Conservation (phyloP, 78 protist species). For the Chrysochromulina parva region DNA sequence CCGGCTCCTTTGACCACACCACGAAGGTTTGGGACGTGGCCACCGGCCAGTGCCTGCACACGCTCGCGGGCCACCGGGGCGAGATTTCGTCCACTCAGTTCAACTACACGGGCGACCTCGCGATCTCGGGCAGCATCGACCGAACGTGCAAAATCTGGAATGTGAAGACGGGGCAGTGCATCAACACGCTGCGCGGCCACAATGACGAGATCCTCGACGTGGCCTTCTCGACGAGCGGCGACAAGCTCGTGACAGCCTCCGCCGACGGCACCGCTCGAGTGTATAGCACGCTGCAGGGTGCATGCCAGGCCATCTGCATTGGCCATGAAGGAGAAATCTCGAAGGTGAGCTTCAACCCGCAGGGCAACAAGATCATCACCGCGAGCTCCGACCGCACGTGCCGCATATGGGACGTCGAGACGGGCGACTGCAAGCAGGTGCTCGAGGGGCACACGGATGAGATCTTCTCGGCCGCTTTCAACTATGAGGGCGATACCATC, state of each 20-base stretch:
- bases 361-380: constrained; percentile 62
- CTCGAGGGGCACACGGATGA: constrained; percentile 79
- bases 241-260: constrained; percentile 61
- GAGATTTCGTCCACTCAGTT: constrained; percentile 50
- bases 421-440: constrained; percentile 59
- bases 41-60: constrained; percentile 51
- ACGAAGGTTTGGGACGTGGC: constrained; percentile 64
- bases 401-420: constrained; percentile 69
- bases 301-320: constrained; percentile 27
- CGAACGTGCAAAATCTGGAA: constrained; percentile 68
- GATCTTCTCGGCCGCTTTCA: constrained; percentile 67
- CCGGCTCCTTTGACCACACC: constrained; percentile 78
- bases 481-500: constrained; percentile 79
- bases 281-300: constrained; percentile 54
- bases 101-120: constrained; percentile 44
- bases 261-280: constrained; percentile 70
- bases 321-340: constrained; percentile 80
- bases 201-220: constrained; percentile 69
- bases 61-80: constrained; percentile 65
- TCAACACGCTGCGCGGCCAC: constrained; percentile 56
- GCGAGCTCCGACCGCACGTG: constrained; percentile 68
- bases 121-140: constrained; percentile 64
- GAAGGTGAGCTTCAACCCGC: constrained; percentile 64
- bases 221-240: constrained; percentile 62
- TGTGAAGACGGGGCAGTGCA: constrained; percentile 52